A percentile compares a stretch with the other conserved stretches of the same genome.
Conservation (phyloP, 441 rosid genomes). For the Mallotus japonicus region DNA sequence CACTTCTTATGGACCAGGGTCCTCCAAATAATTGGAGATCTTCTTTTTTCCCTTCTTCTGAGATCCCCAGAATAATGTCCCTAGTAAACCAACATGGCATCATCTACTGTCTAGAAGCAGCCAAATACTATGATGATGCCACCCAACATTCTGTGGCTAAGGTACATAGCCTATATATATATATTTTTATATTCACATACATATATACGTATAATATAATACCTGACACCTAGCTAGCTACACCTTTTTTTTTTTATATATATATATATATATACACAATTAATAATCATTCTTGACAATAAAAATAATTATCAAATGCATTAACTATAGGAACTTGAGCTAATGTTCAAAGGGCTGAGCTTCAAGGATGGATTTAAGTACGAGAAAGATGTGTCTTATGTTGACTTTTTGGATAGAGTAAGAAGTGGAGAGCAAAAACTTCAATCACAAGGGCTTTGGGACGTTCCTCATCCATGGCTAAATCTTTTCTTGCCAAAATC, state of each 20-base stretch:
- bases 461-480: conserved; percentile 98
- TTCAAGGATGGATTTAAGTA: conserved; percentile 44
- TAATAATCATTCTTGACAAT: conserved; percentile 1
- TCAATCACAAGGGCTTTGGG: conserved; percentile 68
- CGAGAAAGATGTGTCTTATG: conserved; percentile 56
- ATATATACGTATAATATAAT: too few species aligned
- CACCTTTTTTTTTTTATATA: too few species aligned
- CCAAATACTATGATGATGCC: conserved; percentile 57
- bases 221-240: too few species aligned
- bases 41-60: conserved; percentile 66
- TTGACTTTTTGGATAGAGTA: conserved; percentile 76
- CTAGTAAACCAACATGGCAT: conserved; percentile 51
- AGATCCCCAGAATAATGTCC: conserved; percentile 53
- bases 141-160: conserved; percentile 39
- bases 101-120: conserved; percentile 81
- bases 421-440: conserved; percentile 65
- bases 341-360: conserved; percentile 38
- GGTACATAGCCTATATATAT: conserved; percentile 5
- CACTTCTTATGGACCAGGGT: conserved; percentile 58
- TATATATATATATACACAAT: not conserved
- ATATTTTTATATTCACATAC: too few species aligned
- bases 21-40: conserved; percentile 68
- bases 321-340: conserved; percentile 43
- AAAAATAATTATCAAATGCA: not conserved
- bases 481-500: conserved; percentile 81